Evolutionary conservation across 805 yeast genomes (phyloP), one percentile per base, ranked within the genome.

Genomic region (Nakazawaea ishiwadae): DNA sequence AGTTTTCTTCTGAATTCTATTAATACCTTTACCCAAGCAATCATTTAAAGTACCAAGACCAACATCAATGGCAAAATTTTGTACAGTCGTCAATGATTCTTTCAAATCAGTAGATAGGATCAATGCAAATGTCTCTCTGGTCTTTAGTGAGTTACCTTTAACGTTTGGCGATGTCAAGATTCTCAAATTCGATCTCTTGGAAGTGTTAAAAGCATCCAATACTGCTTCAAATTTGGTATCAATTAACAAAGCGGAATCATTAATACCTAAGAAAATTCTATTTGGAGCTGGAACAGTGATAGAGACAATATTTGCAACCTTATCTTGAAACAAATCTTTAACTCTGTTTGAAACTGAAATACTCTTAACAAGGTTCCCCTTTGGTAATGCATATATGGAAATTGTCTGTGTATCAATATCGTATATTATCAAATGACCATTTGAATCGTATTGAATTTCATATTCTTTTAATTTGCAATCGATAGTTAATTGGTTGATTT

Each of bases 11-110:
- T 42, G 47, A 2, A 37, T 40, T 10, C 34, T 36, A 29, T 52
- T 51, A 23, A 79, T 64, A 29, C 81, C 75, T 52, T 79, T 83
- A 20, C 90, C 90, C 21, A 86, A 56, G 10, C 85, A 77, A 50
- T 84, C 89, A 45, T 77, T 73, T 44, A 86, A 66, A 38, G 74
- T 75, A 51, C 86, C 85, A 28, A 75, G 62, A 4, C 93, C 95
- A 27, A 79, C 76, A 45, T 81, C 76, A 29, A 81, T 58, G 37
- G 69, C 66, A 41, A 73, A 57, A 41, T 72, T 59, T 46, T 71
- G 67, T 41, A 76, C 56, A 31, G 65, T 60, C 28, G 69, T 63
- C 35, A 62, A 62, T 39, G 71, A 70, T 44, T 71, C 70, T 45
- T 65, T 69, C 9, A 56, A 53, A 42, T 68, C 68, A 40, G 60